Percentiles rank a stretch among this genome's conserved stretches.
phyloP scores from a whole-genome alignment of 805 yeast genomes.

The Pichia exigua region DNA sequence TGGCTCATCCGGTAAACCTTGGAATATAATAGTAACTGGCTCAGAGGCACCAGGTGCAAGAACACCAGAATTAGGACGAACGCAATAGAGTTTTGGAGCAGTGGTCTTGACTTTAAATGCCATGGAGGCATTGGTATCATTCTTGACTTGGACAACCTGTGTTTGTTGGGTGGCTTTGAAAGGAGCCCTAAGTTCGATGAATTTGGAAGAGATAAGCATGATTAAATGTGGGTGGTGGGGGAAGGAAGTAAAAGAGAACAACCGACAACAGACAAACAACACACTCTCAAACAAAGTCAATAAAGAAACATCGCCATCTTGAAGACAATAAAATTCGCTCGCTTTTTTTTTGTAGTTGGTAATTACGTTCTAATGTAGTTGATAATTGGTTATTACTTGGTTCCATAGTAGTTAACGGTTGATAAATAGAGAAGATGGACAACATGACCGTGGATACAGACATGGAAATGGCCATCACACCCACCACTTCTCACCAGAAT shows the following conservation, averaged over 20 bases:
- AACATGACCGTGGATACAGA: background rate
- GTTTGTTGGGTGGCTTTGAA: slow-evolving; percentile 60
- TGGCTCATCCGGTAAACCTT: slow-evolving; percentile 75
- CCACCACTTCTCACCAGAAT: background rate
- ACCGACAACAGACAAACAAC: background rate
- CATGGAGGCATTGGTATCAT: slow-evolving; percentile 45
- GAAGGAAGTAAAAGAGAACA: background rate
- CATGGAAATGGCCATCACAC: slow-evolving; percentile 1
- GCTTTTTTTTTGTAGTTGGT: background rate
- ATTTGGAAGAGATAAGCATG: slow-evolving; percentile 2
- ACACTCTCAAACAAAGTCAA: background rate
- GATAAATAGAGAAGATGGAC: background rate
- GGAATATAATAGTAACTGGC: slow-evolving; percentile 75
- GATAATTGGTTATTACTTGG: too few species aligned
- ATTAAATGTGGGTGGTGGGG: background rate
- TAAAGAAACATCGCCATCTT: background rate
- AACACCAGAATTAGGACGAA: slow-evolving; percentile 87
- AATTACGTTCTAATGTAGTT: too few species aligned
- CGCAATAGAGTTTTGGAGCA: slow-evolving; percentile 92
- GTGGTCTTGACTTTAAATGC: slow-evolving; percentile 98
- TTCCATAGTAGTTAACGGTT: too few species aligned
- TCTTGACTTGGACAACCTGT: slow-evolving; percentile 47
- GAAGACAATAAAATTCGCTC: background rate
- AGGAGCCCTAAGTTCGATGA: slow-evolving; percentile 40
- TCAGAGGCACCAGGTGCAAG: slow-evolving; percentile 66